Conservation (phyloP, 306 rosid species). For the Cucurbita ficifolia region DNA sequence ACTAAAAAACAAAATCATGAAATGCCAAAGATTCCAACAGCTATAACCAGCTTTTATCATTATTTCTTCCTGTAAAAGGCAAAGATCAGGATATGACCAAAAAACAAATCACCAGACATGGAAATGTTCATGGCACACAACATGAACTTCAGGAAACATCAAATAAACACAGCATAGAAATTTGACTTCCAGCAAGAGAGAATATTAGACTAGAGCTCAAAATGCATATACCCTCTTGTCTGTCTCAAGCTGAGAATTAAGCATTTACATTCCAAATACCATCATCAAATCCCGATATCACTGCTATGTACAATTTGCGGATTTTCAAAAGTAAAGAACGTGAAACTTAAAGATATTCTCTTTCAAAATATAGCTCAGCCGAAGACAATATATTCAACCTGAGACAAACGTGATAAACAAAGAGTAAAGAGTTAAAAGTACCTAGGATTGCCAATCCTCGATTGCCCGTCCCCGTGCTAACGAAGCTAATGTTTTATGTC, state of each 20-base stretch:
- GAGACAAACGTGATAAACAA: slow-evolving; percentile 8
- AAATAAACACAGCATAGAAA: not conserved
- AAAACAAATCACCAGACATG: not conserved
- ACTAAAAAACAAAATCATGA: not conserved
- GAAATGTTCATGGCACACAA: not conserved
- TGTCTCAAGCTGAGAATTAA: not conserved
- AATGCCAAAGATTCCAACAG: not conserved
- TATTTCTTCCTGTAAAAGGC: not conserved
- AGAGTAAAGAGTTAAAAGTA: slow-evolving; percentile 2
- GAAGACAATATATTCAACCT: slow-evolving; percentile 1
- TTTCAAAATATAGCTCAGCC: slow-evolving; percentile 7
- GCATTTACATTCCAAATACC: slow-evolving; percentile 7
- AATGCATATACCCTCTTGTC: not conserved
- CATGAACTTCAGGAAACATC: not conserved
- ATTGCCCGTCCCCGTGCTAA: slow-evolving; percentile 20
- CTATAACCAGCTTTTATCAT: not conserved
- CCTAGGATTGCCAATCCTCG: slow-evolving; percentile 15
- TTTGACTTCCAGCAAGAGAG: not conserved
- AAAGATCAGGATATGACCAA: not conserved
- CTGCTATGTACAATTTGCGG: slow-evolving; percentile 10
- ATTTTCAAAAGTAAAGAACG: not conserved
- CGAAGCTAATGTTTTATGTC: slow-evolving; percentile 29
- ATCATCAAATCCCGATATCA: not conserved
- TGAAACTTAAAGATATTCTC: not conserved
- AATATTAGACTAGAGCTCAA: not conserved